A percentile compares a stretch with the other conserved stretches of the same genome.
phyloP scores from a whole-genome alignment of 192 early-diverging fungal genomes.

The Coemansia sp. region DNA sequence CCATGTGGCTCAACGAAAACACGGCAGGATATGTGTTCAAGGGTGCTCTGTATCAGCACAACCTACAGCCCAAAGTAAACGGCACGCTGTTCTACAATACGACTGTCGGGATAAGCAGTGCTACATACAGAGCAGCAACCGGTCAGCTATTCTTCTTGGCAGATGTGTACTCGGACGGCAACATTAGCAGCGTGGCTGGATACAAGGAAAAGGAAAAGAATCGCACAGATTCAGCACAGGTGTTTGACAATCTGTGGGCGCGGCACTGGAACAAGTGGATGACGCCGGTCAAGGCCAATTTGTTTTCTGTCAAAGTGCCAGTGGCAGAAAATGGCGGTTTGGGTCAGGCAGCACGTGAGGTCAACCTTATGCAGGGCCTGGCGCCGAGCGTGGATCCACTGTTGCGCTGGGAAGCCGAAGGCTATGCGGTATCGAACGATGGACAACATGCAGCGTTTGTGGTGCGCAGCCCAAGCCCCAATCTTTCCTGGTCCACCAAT shows the following conservation, averaged over 20 bases:
- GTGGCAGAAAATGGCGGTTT: constrained; percentile 20
- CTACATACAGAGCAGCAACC: constrained; percentile 7
- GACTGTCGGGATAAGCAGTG: constrained; percentile 23
- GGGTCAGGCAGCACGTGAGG: constrained; percentile 24
- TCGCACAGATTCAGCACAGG: constrained; percentile 57
- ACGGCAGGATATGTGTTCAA: constrained; percentile 19
- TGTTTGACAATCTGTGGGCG: constrained; percentile 67
- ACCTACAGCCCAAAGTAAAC: constrained; percentile 24
- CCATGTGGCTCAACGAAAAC: constrained; percentile 21
- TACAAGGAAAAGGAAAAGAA: constrained; percentile 35
- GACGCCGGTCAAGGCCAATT: constrained; percentile 56
- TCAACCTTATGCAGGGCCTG: constrained; percentile 24
- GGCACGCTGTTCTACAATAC: constrained; percentile 20
- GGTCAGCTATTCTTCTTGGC: constrained; percentile 23
- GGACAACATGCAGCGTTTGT: constrained; percentile 65
- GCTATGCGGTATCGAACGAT: constrained; percentile 60
- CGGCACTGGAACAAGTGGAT: constrained; percentile 75
- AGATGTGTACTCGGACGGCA: constrained; percentile 30
- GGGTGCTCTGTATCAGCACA: constrained; percentile 27
- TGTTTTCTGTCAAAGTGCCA: constrained; percentile 51
- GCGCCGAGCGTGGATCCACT: constrained; percentile 56
- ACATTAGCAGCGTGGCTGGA: constrained; percentile 46
- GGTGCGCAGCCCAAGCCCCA: constrained; percentile 52
- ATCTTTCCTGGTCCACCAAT: constrained; percentile 70
- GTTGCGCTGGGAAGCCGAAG: constrained; percentile 51